These are phyloP conservation scores for Thraustotheca clavata DNA, from an alignment of 352 stramenopile genomes.

Conservation along the genomic window DNA sequence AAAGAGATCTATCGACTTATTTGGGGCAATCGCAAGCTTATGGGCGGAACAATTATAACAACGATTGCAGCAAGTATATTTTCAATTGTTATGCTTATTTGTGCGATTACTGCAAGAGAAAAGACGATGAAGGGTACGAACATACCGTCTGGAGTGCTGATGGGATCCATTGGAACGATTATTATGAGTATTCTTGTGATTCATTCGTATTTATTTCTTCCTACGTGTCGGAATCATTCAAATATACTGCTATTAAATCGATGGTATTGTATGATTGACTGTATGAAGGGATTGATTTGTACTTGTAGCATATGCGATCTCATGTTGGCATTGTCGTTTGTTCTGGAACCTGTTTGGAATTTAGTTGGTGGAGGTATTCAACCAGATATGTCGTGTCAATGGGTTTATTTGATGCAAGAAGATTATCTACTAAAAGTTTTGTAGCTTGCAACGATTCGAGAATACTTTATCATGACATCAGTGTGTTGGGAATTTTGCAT, in stretches of 20 bases:
- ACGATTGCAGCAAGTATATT: constrained; percentile 29
- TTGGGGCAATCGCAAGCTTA: background rate
- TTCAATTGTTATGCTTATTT: constrained; percentile 38
- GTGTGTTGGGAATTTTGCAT: constrained; percentile 63
- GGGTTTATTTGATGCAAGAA: constrained; percentile 31
- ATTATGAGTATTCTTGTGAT: constrained; percentile 54
- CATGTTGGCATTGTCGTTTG: constrained; percentile 50
- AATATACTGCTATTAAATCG: constrained; percentile 63
- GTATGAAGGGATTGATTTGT: too few species aligned
- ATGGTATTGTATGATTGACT: constrained; percentile 21
- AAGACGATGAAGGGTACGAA: constrained; percentile 28
- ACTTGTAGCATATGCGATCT: constrained; percentile 37
- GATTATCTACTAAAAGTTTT: background rate
- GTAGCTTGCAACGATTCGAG: constrained; percentile 48
- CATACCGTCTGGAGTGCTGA: constrained; percentile 53
- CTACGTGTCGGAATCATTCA: constrained; percentile 58
- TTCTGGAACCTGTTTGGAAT: constrained; percentile 58
- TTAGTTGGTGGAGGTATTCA: constrained; percentile 31
- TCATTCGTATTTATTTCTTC: constrained; percentile 33
- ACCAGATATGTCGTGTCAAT: constrained; percentile 35
- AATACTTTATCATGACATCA: constrained; percentile 72
- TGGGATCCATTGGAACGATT: constrained; percentile 48
- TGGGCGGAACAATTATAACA: constrained; percentile 23
- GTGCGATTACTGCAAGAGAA: constrained; percentile 35
- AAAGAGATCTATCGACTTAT: constrained; percentile 19